Percentiles rank a stretch among this genome's conserved stretches.
Evolutionary conservation across 2,329 filamentous ascomycete species (phyloP).

Genomic region (Ophiocordyceps robertsii): DNA sequence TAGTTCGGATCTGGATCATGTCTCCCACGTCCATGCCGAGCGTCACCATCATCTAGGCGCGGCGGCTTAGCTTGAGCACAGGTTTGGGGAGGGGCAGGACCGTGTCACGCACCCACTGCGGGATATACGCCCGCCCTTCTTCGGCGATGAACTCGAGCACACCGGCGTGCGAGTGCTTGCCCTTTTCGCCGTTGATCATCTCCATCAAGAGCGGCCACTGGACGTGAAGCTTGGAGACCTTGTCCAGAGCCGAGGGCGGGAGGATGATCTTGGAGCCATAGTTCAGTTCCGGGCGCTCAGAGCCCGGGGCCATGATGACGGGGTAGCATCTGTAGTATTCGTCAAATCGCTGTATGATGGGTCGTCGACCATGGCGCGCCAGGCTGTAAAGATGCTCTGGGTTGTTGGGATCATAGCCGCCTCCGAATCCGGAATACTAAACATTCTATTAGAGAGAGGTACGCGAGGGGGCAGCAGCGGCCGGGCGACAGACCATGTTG

Average conservation of each 20-base stretch:
- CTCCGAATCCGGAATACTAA: constrained; percentile 22
- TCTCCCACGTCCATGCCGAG: constrained; percentile 83
- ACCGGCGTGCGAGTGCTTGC: constrained; percentile 77
- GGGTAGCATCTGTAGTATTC: constrained; percentile 98
- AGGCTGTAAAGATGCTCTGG: constrained; percentile 36
- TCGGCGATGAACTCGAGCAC: constrained; percentile 96
- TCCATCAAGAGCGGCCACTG: constrained; percentile 97
- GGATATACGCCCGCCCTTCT: constrained; percentile 90
- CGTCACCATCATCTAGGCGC: constrained; percentile 75
- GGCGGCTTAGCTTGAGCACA: constrained; percentile 8
- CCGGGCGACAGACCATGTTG: too few relatives aligned
- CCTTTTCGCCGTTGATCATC: constrained; percentile 75
- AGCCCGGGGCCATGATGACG: constrained; percentile 81
- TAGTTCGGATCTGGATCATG: constrained; percentile 88
- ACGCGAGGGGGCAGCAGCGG: too few relatives aligned
- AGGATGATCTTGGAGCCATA: constrained; percentile 97
- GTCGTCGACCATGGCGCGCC: constrained; percentile 30
- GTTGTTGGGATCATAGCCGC: constrained; percentile 31
- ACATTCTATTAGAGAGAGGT: too few relatives aligned
- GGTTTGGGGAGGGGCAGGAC: neutral
- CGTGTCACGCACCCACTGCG: constrained; percentile 62
- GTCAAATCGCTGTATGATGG: constrained; percentile 68
- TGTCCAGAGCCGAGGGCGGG: constrained; percentile 91
- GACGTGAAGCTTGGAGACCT: constrained; percentile 88
- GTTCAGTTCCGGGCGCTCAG: constrained; percentile 80